Percentiles rank a stretch among this genome's conserved stretches.
phyloP scores from a whole-genome alignment of 495 filamentous ascomycete genomes.

The Podospora sp. region DNA sequence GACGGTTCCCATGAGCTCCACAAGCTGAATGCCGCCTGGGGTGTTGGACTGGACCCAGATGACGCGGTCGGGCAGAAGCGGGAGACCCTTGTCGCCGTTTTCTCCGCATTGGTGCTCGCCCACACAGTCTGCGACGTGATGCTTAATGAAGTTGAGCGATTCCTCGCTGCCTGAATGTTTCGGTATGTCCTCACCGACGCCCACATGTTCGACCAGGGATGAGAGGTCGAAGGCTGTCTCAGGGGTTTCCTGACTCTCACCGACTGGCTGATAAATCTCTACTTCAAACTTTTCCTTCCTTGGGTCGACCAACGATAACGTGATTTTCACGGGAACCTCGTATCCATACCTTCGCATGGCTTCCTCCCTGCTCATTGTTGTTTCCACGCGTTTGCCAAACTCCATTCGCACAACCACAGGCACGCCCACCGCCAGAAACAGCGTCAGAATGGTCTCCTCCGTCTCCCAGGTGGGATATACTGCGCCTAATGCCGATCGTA shows the following conservation, averaged over 20 bases:
- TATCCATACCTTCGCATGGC: background rate
- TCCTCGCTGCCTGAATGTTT: background rate
- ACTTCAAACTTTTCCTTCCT: background rate
- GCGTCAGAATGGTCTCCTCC: slow-evolving; percentile 5
- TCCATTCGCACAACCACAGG: slow-evolving; percentile 19
- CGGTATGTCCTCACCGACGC: slow-evolving; percentile 9
- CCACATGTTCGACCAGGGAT: slow-evolving; percentile 10
- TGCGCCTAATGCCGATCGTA: slow-evolving; percentile 11
- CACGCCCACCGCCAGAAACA: slow-evolving; percentile 17
- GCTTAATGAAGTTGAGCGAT: slow-evolving; percentile 15
- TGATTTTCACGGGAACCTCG: background rate
- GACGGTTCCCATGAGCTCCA: slow-evolving; percentile 7
- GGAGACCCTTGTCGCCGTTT: background rate
- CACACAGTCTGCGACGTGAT: slow-evolving; percentile 1
- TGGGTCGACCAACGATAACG: background rate
- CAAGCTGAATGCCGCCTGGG: slow-evolving; percentile 14
- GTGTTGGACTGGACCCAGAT: slow-evolving; percentile 7
- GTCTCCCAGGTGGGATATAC: slow-evolving; percentile 16
- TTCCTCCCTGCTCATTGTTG: background rate
- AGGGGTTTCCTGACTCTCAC: background rate
- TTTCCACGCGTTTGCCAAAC: background rate
- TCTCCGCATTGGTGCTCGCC: background rate
- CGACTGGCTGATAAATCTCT: background rate
- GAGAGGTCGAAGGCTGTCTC: slow-evolving; percentile 7
- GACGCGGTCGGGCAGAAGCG: slow-evolving; percentile 14